Percentiles rank a stretch among this genome's conserved stretches.
phyloP scores from a whole-genome alignment of 2,329 filamentous ascomycete genomes.

The Exophiala lecanii-corni region DNA sequence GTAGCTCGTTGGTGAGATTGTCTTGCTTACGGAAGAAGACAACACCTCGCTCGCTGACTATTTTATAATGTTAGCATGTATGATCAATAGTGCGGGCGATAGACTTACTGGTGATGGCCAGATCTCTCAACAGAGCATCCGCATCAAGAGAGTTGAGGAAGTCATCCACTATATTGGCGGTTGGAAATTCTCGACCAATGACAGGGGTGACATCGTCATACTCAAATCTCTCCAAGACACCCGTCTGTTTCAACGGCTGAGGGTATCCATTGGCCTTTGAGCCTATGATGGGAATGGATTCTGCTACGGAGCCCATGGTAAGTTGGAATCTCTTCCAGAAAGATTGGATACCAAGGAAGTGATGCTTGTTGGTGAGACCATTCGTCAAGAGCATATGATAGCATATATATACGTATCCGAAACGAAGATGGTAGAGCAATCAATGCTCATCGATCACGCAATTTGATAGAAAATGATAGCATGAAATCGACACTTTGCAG shows the following conservation, averaged over 20 bases:
- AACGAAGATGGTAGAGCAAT: too few relatives aligned
- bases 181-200: slow-evolving; percentile 47
- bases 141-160: slow-evolving; percentile 57
- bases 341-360: too few relatives aligned
- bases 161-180: slow-evolving; percentile 43
- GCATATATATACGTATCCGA: too few relatives aligned
- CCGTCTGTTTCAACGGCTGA: slow-evolving; percentile 36
- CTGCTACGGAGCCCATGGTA: slow-evolving; percentile 1
- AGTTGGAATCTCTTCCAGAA: background rate
- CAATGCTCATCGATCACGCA: background rate
- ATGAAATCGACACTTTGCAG: background rate
- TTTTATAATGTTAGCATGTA: slow-evolving; percentile 1
- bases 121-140: slow-evolving; percentile 61
- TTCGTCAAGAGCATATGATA: too few relatives aligned
- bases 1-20: slow-evolving; percentile 56
- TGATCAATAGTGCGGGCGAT: background rate
- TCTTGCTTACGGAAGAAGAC: slow-evolving; percentile 66
- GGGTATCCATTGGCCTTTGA: background rate
- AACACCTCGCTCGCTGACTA: slow-evolving; percentile 65
- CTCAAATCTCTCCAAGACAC: slow-evolving; percentile 41
- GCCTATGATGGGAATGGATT: background rate
- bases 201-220: slow-evolving; percentile 48
- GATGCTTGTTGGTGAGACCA: too few relatives aligned
- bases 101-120: slow-evolving; percentile 60
- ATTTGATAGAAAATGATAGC: background rate